Percentiles rank a stretch among this genome's conserved stretches.
These are phyloP conservation scores for Epichloe coenophiala DNA, from an alignment of 2,329 filamentous ascomycete species.

Conservation along the genomic window DNA sequence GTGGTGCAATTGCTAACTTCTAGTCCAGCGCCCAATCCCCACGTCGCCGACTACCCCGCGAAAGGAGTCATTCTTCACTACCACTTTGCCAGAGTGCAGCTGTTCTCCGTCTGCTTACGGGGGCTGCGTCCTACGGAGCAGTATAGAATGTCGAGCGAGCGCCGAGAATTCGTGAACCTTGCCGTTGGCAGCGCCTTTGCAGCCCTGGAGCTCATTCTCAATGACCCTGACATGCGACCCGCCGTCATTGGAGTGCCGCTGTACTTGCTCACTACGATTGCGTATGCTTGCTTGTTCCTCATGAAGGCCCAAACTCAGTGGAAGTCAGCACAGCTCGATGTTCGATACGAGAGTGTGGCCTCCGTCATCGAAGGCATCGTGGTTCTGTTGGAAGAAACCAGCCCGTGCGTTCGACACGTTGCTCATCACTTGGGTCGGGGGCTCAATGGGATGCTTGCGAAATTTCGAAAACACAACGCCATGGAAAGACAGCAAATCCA, in stretches of 20 bases:
- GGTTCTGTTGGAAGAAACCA: conserved; percentile 12
- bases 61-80: conserved; percentile 36
- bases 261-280: conserved; percentile 19
- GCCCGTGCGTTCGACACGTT: conserved; percentile 15
- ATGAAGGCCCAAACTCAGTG: conserved; percentile 20
- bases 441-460: conserved; percentile 16
- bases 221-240: conserved; percentile 17
- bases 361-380: conserved; percentile 14
- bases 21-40: conserved; percentile 26
- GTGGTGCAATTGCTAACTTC: background rate
- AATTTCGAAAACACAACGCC: conserved; percentile 12
- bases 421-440: conserved; percentile 17
- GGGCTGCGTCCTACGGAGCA: conserved; percentile 17
- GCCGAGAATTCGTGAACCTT: conserved; percentile 28
- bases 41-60: conserved; percentile 33
- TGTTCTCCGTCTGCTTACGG: conserved; percentile 35
- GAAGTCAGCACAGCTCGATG: conserved; percentile 14
- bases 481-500: conserved; percentile 4
- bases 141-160: conserved; percentile 29
- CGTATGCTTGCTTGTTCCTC: conserved; percentile 19
- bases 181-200: conserved; percentile 23
- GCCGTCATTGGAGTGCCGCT: conserved; percentile 19
- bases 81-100: conserved; percentile 34
- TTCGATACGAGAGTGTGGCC: conserved; percentile 19
- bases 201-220: conserved; percentile 16